A percentile compares a stretch with the other conserved stretches of the same genome.
phyloP scores from a whole-genome alignment of 495 filamentous ascomycete species.

The Cercophora samala region DNA sequence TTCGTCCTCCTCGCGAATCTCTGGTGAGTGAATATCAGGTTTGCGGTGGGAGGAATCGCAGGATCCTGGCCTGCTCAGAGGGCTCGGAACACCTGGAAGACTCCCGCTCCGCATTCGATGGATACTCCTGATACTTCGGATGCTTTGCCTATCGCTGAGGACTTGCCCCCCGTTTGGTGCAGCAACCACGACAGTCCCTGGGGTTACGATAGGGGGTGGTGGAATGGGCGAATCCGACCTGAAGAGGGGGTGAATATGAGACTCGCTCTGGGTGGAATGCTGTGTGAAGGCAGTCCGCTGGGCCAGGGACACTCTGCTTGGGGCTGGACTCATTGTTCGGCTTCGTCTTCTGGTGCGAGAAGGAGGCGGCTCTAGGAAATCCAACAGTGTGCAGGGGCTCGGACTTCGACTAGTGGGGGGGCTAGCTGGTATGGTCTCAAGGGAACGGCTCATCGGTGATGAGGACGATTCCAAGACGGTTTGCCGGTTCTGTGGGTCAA shows the following conservation, averaged over 20 bases:
- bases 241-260: slow-evolving; percentile 84
- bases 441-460: slow-evolving; percentile 38
- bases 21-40: slow-evolving; percentile 28
- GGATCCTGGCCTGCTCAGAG: slow-evolving; percentile 49
- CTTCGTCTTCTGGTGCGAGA: slow-evolving; percentile 32
- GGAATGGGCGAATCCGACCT: slow-evolving; percentile 69
- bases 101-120: slow-evolving; percentile 55
- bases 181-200: slow-evolving; percentile 68
- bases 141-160: slow-evolving; percentile 56
- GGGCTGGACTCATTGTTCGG: slow-evolving; percentile 45
- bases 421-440: slow-evolving; percentile 61
- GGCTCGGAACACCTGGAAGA: slow-evolving; percentile 53
- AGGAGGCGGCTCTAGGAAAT: slow-evolving; percentile 37
- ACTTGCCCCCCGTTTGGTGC: slow-evolving; percentile 66
- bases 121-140: slow-evolving; percentile 57
- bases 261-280: slow-evolving; percentile 51
- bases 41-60: slow-evolving; percentile 44
- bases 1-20: slow-evolving; percentile 34
- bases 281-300: slow-evolving; percentile 37
- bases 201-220: slow-evolving; percentile 63
- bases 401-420: slow-evolving; percentile 50
- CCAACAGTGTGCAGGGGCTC: slow-evolving; percentile 45
- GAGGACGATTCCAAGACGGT: slow-evolving; percentile 49
- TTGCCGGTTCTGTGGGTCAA: slow-evolving; percentile 56
- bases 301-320: slow-evolving; percentile 24